Conservation (phyloP, 306 rosid species). For the Delonix regia region DNA sequence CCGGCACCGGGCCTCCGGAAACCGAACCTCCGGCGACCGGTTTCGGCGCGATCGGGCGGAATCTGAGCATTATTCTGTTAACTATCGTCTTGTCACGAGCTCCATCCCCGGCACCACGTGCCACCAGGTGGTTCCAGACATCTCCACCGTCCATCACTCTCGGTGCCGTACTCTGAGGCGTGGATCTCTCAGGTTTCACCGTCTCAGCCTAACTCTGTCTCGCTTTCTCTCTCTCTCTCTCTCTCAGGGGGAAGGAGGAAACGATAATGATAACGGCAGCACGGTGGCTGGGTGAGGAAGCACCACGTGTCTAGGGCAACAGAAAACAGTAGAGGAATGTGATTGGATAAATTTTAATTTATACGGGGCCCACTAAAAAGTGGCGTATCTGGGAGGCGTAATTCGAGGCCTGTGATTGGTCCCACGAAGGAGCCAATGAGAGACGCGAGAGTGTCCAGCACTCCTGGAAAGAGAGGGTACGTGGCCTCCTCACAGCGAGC, state of each 20-base stretch:
- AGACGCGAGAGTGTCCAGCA: constrained; percentile 32
- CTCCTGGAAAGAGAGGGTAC: constrained; percentile 42
- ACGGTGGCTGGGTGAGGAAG: constrained; percentile 55
- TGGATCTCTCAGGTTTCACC: neutral
- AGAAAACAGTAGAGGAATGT: constrained; percentile 14
- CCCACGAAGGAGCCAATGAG: constrained; percentile 44
- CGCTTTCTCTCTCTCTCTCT: constrained; percentile 1
- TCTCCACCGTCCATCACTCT: constrained; percentile 53
- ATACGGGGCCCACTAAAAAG: constrained; percentile 22
- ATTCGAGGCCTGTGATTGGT: constrained; percentile 44
- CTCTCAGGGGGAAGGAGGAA: constrained; percentile 40
- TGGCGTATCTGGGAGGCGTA: constrained; percentile 50
- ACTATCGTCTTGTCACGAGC: constrained; percentile 35
- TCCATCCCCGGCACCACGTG: constrained; percentile 9
- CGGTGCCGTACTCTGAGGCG: neutral
- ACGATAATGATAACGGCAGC: constrained; percentile 66
- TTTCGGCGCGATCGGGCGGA: constrained; percentile 82
- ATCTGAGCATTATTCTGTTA: constrained; percentile 58
- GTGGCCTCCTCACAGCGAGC: constrained; percentile 53
- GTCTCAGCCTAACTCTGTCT: neutral
- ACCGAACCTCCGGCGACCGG: constrained; percentile 40
- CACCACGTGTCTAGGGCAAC: constrained; percentile 81
- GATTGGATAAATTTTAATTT: constrained; percentile 43
- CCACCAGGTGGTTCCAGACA: constrained; percentile 44
- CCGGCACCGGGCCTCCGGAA: neutral